These are phyloP conservation scores for Rhodotorula paludigena DNA, from an alignment of 768 basidiomycete genomes.

Conservation along the genomic window DNA sequence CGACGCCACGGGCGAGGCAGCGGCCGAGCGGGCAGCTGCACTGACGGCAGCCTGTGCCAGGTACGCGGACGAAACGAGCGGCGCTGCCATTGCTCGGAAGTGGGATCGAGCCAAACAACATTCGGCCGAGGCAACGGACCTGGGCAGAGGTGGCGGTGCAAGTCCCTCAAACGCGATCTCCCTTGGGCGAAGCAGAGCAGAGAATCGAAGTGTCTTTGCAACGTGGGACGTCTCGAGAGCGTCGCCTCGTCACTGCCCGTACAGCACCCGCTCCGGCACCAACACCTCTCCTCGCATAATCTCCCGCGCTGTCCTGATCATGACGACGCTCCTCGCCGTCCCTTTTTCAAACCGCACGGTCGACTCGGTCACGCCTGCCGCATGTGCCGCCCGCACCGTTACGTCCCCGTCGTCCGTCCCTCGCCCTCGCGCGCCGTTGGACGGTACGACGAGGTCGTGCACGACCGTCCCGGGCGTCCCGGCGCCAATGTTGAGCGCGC, in stretches of 20 bases:
- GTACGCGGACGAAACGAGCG: neutral
- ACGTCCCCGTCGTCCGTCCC: conserved; percentile 4
- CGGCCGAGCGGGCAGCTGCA: neutral
- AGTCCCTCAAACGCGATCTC: too few species aligned
- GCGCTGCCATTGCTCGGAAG: neutral
- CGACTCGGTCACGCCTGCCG: conserved; percentile 29
- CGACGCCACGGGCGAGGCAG: neutral
- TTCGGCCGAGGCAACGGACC: neutral
- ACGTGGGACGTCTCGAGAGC: too few species aligned
- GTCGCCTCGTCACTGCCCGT: neutral
- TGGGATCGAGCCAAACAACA: too few species aligned
- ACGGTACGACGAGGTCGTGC: too few species aligned
- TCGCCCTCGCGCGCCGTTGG: too few species aligned
- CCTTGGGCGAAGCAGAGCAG: too few species aligned
- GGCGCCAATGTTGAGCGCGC: conserved; percentile 20
- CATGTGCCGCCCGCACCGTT: conserved; percentile 22
- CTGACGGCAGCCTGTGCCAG: neutral
- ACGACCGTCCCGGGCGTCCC: conserved; percentile 30
- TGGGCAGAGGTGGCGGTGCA: too few species aligned
- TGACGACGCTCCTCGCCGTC: conserved; percentile 21
- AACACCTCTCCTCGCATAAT: conserved; percentile 33
- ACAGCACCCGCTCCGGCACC: conserved; percentile 23
- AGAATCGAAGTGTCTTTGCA: too few species aligned
- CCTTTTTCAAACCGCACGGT: conserved; percentile 24
- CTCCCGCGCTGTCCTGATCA: conserved; percentile 36